Conservation (phyloP, 768 basidiomycete genomes). For the Lentinula raphanica region DNA sequence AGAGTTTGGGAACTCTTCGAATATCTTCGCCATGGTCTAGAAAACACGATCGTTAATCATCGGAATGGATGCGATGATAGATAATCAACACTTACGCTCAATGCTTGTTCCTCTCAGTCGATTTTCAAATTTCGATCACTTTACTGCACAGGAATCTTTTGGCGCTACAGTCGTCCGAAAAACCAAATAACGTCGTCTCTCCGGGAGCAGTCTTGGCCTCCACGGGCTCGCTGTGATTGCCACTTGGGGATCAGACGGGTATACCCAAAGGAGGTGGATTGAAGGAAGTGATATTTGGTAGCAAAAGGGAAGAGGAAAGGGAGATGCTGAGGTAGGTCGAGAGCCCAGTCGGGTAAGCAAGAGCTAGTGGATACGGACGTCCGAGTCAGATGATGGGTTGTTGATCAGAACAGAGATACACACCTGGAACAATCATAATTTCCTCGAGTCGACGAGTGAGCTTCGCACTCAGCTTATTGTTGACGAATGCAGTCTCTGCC, state of each 20-base stretch:
- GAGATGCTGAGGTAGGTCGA: constrained; percentile 93
- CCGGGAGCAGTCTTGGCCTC: constrained; percentile 64
- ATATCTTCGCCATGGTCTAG: constrained; percentile 97
- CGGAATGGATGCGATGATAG: constrained; percentile 8
- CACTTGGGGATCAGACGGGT: constrained; percentile 92
- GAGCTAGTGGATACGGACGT: constrained; percentile 55
- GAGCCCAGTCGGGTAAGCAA: constrained; percentile 95
- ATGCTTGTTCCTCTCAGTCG: constrained; percentile 94
- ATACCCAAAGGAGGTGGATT: constrained; percentile 97
- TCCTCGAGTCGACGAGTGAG: constrained; percentile 96
- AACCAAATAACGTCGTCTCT: constrained; percentile 90
- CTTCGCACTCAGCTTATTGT: constrained; percentile 97
- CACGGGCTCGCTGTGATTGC: constrained; percentile 82
- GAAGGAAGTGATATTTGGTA: constrained; percentile 93
- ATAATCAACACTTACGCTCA: constrained; percentile 67
- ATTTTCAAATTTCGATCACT: constrained; percentile 93
- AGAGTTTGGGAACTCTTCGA: constrained; percentile 91
- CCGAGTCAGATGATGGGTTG: too few species aligned
- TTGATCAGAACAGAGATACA: constrained; percentile 14
- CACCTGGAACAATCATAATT: constrained; percentile 97
- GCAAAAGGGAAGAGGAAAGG: constrained; percentile 99
- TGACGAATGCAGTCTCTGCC: constrained; percentile 84
- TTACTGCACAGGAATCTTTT: constrained; percentile 98
- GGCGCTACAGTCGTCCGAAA: constrained; percentile 86
- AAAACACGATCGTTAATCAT: constrained; percentile 13